Evolutionary conservation across 768 basidiomycete species (phyloP), one percentile per base, ranked within the genome.

Genomic region (Dacryopinax spathularia): DNA sequence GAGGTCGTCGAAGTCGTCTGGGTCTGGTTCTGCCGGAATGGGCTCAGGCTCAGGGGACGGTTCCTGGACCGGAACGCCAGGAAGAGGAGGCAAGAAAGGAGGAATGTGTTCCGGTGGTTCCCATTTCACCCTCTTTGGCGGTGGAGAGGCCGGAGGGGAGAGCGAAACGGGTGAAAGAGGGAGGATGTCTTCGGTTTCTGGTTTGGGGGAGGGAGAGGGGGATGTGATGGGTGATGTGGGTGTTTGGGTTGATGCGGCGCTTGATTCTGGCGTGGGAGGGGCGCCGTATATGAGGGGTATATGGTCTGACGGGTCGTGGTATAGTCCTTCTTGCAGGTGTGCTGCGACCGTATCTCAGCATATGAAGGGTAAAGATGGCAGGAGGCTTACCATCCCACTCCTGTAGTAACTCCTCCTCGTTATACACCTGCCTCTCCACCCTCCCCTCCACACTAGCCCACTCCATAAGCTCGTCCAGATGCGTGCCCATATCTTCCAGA

Each of bases 401-500:
- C 6, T 56, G 13, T 5, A 56, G 29, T 29, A 56, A 56, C 15
- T 56, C 48, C 25, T 56, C 48, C 18, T 56, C 48, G 20, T 56
- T 56, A 29, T 27, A 22, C 13, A 56, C 48, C 10, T 31, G 22
- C 29, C 68, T 91, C 89, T 68, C 76, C 77, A 20, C 81, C 88
- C 72, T 91, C 89, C 0, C 81, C 76, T n/a, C 74, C 70, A 61
- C 78, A 80, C 68, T 87, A 89, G 74, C 62, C 44, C 63, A 68
- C 31, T 66, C 65, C 41, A 61, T 56, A 12, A 92, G 75, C 71
- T 92, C 90, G 7, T 87, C 82, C 25, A 88, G 63, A 41, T 78
- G 80, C 0, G 88, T 79, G 18, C 90, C 90, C 16, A 91, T 76
- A 62, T 91, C 89, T n/a, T 82, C 82, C 31, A 92, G 76, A 10